phyloP scores from a whole-genome alignment of 2,329 filamentous ascomycete genomes.

The Colletotrichum cuscutae region DNA sequence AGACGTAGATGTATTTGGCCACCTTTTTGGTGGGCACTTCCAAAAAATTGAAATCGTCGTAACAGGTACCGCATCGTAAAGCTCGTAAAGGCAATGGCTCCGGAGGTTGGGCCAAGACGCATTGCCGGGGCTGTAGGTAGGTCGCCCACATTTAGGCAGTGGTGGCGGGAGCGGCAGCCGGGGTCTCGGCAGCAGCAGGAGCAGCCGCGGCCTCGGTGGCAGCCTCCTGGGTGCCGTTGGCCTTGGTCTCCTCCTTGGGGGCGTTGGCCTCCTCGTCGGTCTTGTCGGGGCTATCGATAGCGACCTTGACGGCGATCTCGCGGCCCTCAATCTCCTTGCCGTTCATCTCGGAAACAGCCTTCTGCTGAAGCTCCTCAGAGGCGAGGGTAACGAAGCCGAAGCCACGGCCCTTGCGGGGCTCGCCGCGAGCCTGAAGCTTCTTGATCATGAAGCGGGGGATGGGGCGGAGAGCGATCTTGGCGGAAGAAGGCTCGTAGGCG shows the following conservation, averaged over 20 bases:
- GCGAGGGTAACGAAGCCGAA: constrained; percentile 98
- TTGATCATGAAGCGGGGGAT: constrained; percentile 99
- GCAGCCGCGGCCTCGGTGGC: constrained; percentile 37
- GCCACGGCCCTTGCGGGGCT: constrained; percentile 98
- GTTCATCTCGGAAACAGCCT: constrained; percentile 98
- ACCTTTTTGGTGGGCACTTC: constrained; percentile 32
- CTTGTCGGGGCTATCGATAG: constrained; percentile 99
- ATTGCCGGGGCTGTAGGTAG: constrained; percentile 24
- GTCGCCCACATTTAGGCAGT: constrained; percentile 44
- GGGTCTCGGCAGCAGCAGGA: constrained; percentile 38
- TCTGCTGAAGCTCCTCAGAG: constrained; percentile 95
- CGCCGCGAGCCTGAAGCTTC: constrained; percentile 98
- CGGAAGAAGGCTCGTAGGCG: constrained; percentile 90
- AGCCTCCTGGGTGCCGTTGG: constrained; percentile 53
- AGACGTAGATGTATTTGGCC: constrained; percentile 33
- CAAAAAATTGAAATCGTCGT: constrained; percentile 37
- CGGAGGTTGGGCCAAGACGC: constrained; percentile 2
- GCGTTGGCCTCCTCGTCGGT: constrained; percentile 83
- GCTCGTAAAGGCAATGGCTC: constrained; percentile 30
- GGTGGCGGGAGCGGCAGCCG: constrained; percentile 38
- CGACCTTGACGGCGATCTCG: constrained; percentile 99
- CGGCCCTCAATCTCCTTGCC: constrained; percentile 99
- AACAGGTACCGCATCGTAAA: constrained; percentile 36
- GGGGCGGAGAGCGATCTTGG: constrained; percentile 98
- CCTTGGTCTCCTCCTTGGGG: constrained; percentile 53